These are phyloP conservation scores for Stenocarpella maydis DNA, from an alignment of 2,329 filamentous ascomycete species.

Conservation along the genomic window DNA sequence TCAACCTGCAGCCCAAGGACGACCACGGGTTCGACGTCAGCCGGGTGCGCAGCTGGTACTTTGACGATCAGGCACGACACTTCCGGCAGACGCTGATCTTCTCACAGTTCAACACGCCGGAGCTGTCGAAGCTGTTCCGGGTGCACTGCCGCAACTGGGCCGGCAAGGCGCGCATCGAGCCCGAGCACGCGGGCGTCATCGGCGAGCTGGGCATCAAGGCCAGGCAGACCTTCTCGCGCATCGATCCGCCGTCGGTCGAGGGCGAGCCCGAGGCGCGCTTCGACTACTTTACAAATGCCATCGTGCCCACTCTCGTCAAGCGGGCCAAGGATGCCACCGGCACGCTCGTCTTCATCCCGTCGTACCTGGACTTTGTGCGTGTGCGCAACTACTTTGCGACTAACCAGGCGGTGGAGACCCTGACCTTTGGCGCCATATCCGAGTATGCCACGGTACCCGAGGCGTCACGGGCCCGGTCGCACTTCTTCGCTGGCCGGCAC, in stretches of 20 bases:
- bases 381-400: slow-evolving; percentile 92
- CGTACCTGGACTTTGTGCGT: slow-evolving; percentile 93
- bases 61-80: slow-evolving; percentile 83
- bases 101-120: slow-evolving; percentile 85
- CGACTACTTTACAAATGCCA: slow-evolving; percentile 84
- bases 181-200: slow-evolving; percentile 75
- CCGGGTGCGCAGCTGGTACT: slow-evolving; percentile 88
- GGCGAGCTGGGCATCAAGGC: slow-evolving; percentile 75
- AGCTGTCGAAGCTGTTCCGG: slow-evolving; percentile 82
- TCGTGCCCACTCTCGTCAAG: slow-evolving; percentile 79
- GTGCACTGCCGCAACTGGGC: slow-evolving; percentile 80
- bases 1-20: slow-evolving; percentile 90
- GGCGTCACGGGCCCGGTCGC: slow-evolving; percentile 82
- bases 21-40: slow-evolving; percentile 94
- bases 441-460: slow-evolving; percentile 86
- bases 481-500: slow-evolving; percentile 86
- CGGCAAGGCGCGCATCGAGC: slow-evolving; percentile 78
- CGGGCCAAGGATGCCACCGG: slow-evolving; percentile 71
- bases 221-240: slow-evolving; percentile 89
- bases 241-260: slow-evolving; percentile 74
- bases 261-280: slow-evolving; percentile 89
- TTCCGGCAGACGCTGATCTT: slow-evolving; percentile 88
- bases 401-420: slow-evolving; percentile 59
- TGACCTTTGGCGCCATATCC: slow-evolving; percentile 82
- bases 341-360: slow-evolving; percentile 88